These are phyloP conservation scores for Lactarius indigo DNA, from an alignment of 768 basidiomycete species.

Conservation along the genomic window DNA sequence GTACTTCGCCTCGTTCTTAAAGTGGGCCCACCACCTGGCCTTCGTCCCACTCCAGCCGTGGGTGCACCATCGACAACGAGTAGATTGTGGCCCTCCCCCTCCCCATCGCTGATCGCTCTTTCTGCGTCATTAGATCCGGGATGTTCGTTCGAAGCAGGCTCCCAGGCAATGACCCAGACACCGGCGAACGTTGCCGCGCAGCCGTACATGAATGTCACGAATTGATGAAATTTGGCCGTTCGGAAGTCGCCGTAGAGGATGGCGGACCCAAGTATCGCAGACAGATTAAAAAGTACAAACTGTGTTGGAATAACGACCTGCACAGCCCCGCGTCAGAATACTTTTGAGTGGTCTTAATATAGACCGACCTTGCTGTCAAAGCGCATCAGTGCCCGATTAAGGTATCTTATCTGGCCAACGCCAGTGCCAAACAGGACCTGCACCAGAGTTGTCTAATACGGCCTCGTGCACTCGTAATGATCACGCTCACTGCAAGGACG, in stretches of 20 bases:
- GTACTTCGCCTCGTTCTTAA: conserved; percentile 53
- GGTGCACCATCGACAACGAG: conserved; percentile 27
- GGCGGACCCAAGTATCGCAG: conserved; percentile 88
- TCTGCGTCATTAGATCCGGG: conserved; percentile 29
- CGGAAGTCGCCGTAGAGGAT: conserved; percentile 94
- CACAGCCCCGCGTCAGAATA: conserved; percentile 5
- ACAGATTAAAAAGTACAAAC: conserved; percentile 92
- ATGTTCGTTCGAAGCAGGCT: conserved; percentile 34
- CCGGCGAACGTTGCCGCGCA: conserved; percentile 87
- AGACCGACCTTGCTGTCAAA: conserved; percentile 81
- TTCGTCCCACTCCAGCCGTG: conserved; percentile 24
- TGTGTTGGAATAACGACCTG: conserved; percentile 91
- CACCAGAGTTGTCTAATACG: not conserved
- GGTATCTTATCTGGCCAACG: conserved; percentile 78
- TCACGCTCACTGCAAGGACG: conserved; percentile 56
- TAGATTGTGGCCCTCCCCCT: conserved; percentile 26
- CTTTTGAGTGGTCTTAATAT: not conserved
- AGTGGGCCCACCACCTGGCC: conserved; percentile 37
- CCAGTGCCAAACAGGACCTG: conserved; percentile 73
- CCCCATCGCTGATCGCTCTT: conserved; percentile 31
- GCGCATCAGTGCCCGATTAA: conserved; percentile 84
- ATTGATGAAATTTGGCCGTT: conserved; percentile 73
- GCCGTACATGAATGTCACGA: conserved; percentile 82
- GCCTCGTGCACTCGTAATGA: not conserved
- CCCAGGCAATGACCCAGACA: conserved; percentile 83